Evolutionary conservation across 768 basidiomycete genomes (phyloP), one percentile per base, ranked within the genome.

Genomic region (Lepiota venenata): DNA sequence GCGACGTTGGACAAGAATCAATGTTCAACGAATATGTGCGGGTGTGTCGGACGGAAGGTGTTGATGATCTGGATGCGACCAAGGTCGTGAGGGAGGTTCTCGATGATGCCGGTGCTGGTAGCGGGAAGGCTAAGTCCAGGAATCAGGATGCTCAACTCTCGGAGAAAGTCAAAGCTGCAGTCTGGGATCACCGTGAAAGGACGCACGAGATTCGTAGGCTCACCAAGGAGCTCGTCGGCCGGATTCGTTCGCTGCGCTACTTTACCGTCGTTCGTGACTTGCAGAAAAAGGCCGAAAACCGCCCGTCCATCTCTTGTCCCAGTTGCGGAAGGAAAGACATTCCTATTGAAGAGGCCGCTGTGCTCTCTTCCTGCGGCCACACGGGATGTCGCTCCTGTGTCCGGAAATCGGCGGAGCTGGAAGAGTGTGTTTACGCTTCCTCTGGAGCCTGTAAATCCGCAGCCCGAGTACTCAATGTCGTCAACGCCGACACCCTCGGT

Each of bases 341-440:
- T 36, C 82, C 82, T 2, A 75, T 86, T 58, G 71, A 76, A 9
- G 87, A 93, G 50, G 75, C 92, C 52, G 87, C 91, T 18, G 87
- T 97, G 3, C 76, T 96, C 32, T 95, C 93, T 4, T 93, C 91
- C 18, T 98, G 94, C 60, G 94, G 94, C 7, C 94, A 98, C 66
- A 85, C 82, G 63, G 93, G 94, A 2, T 94, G 92, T 62, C 66
- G 81, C 60, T 69, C 75, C 2, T 94, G 92, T 63, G 88, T 97
- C 58, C 78, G 73, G 57, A 70, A 74, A 15, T 83, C 82, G 40
- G 93, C 93, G 2, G 84, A 85, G 57, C 79, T 76, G 47, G 90
- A 93, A 65, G 85, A 88, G 62, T 97, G 93, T 61, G 84, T 94
- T 22, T 85, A 88, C 60, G 82, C 83, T 20, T 76, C 75, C 4